phyloP scores from a whole-genome alignment of 306 rosid species.

The Gynostemma pentaphyllum region DNA sequence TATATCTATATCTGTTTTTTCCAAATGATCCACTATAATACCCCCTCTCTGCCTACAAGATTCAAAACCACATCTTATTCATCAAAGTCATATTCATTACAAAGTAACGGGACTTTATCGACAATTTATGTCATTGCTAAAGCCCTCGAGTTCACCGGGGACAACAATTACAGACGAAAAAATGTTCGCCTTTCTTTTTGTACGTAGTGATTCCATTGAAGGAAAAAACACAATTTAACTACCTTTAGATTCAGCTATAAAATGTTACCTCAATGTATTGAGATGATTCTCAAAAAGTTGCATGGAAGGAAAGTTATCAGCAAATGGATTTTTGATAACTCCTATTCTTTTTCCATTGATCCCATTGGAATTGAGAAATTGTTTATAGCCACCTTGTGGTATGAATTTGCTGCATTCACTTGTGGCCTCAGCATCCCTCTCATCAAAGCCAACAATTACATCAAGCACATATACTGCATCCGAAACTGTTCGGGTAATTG shows the following conservation, averaged over 20 bases:
- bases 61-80: background rate
- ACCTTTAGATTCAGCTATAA: background rate
- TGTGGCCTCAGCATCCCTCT: slow-evolving; percentile 45
- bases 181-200: too few relatives aligned
- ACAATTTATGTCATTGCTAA: too few relatives aligned
- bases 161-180: too few relatives aligned
- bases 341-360: slow-evolving; percentile 52
- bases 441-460: slow-evolving; percentile 49
- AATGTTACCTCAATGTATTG: background rate
- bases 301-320: slow-evolving; percentile 24
- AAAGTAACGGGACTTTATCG: too few relatives aligned
- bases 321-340: slow-evolving; percentile 37
- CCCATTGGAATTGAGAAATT: slow-evolving; percentile 36
- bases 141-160: too few relatives aligned
- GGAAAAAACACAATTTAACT: background rate
- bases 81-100: too few relatives aligned
- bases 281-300: slow-evolving; percentile 28
- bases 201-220: too few relatives aligned
- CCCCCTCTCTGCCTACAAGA: slow-evolving; percentile 47
- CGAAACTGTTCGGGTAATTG: slow-evolving; percentile 55
- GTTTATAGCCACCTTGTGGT: slow-evolving; percentile 26
- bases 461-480: slow-evolving; percentile 70
- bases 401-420: slow-evolving; percentile 27
- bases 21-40: slow-evolving; percentile 40
- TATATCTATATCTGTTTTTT: slow-evolving; percentile 23